These are phyloP conservation scores for Entomortierella lignicola DNA, from an alignment of 192 early-diverging fungal genomes.

Conservation along the genomic window DNA sequence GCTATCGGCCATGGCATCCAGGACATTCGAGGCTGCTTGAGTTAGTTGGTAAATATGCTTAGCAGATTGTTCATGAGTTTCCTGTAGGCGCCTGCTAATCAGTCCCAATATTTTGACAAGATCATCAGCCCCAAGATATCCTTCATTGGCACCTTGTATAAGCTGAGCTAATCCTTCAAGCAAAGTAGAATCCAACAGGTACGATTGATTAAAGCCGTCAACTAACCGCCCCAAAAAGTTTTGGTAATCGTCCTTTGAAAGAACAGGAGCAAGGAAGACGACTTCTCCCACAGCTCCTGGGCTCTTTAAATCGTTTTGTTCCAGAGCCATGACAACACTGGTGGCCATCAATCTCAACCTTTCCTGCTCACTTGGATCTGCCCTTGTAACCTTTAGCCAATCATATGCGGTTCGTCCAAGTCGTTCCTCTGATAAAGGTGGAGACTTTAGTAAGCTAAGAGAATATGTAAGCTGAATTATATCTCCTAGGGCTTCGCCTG, in stretches of 20 bases:
- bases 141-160: neutral
- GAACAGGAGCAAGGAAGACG: neutral
- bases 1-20: constrained; percentile 11
- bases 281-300: neutral
- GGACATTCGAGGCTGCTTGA: neutral
- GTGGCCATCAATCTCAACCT: neutral
- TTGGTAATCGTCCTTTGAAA: neutral
- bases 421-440: too few relatives aligned
- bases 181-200: neutral
- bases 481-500: too few relatives aligned
- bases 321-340: neutral
- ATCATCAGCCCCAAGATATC: neutral
- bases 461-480: too few relatives aligned
- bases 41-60: neutral
- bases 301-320: neutral
- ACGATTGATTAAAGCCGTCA: neutral
- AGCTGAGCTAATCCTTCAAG: neutral
- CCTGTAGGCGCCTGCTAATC: too few relatives aligned
- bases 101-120: neutral
- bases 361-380: neutral
- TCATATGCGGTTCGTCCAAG: too few relatives aligned
- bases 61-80: neutral
- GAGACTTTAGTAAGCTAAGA: too few relatives aligned
- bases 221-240: neutral
- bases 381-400: neutral